Evolutionary conservation across 108 stramenopile genomes (phyloP), one percentile per base, ranked within the genome.

Genomic region (Chaetoceros tenuissimus): DNA sequence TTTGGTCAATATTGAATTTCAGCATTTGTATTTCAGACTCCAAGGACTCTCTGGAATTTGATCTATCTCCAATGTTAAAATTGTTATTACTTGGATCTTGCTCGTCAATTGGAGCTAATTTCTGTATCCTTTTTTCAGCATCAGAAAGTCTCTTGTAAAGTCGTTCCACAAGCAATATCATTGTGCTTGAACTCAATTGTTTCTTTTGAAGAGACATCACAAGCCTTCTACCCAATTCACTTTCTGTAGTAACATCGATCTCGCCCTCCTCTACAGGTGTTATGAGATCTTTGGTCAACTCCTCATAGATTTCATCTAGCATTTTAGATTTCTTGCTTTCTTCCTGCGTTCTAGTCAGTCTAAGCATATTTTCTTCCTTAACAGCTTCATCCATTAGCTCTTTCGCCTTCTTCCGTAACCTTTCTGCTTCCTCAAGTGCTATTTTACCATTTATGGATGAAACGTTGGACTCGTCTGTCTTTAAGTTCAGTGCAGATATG

Each of bases 141-240:
- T 22, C 20, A 45, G 62, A 68, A 43, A 67, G 69, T 26, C 72
- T 56, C 28, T 82, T 71, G 50, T 72, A 71, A 31, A 87, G 34
- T 31, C 77, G 58, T 43, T 87, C 78, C 19, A 81, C 64, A 20
- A 81, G 68, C 27, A 53, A 31, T 18, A 63, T 47, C 20, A 82
- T 53, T 50, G 78, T 75, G 10, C 60, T 60, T 13, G 54, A 44
- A 13, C 77, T 64, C 19, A 52, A 58, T 7, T 65, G 43, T 1
- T 74, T 63, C 5, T 75, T 63, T 45, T 57, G 45, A 23, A 87
- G 24, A 10, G 68, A 63, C 26, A 60, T 43, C 0, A 68, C 80
- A 13, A 87, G 51, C 16, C 54, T 64, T 20, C 44, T 49, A 47
- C 53, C 62, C 24, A 22, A 51, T 16, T 66, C 52, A 22, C 30